Conservation (phyloP, 2,329 filamentous ascomycete genomes). For the Fusarium humuli region DNA sequence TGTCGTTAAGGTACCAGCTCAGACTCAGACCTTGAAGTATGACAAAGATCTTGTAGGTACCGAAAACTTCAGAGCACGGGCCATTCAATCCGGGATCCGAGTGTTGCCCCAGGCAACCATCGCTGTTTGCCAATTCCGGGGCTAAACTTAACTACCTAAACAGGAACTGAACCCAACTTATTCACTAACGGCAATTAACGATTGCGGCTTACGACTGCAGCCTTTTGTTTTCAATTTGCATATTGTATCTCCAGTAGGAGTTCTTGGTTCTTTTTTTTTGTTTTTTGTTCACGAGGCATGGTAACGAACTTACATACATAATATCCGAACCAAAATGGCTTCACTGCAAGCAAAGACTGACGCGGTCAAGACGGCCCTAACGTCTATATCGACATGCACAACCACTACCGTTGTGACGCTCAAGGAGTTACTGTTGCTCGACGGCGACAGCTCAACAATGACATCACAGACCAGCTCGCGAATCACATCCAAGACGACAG, state of each 20-base stretch:
- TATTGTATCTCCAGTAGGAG: slow-evolving; percentile 43
- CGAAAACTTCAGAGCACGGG: slow-evolving; percentile 40
- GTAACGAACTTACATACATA: slow-evolving; percentile 46
- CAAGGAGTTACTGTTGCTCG: slow-evolving; percentile 59
- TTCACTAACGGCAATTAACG: slow-evolving; percentile 11
- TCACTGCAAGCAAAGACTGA: slow-evolving; percentile 58
- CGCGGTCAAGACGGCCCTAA: slow-evolving; percentile 65
- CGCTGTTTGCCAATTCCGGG: slow-evolving; percentile 48
- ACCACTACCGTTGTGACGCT: slow-evolving; percentile 60
- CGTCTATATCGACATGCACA: slow-evolving; percentile 66
- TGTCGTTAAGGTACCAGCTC: slow-evolving; percentile 6
- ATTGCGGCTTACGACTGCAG: slow-evolving; percentile 34
- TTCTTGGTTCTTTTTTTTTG: slow-evolving; percentile 13
- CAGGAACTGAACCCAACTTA: neutral
- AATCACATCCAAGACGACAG: slow-evolving; percentile 44
- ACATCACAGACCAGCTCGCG: slow-evolving; percentile 46
- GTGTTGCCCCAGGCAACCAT: slow-evolving; percentile 55
- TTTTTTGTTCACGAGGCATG: slow-evolving; percentile 50
- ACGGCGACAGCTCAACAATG: slow-evolving; percentile 46
- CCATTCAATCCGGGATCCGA: slow-evolving; percentile 28
- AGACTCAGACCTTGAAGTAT: neutral
- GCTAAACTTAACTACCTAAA: slow-evolving; percentile 12
- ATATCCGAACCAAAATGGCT: slow-evolving; percentile 53
- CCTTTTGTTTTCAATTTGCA: slow-evolving; percentile 40
- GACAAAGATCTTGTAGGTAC: slow-evolving; percentile 30